A percentile compares a stretch with the other conserved stretches of the same genome.
These are phyloP conservation scores for Penicillium sp. DNA, from an alignment of 2,329 filamentous ascomycete genomes.

Conservation along the genomic window DNA sequence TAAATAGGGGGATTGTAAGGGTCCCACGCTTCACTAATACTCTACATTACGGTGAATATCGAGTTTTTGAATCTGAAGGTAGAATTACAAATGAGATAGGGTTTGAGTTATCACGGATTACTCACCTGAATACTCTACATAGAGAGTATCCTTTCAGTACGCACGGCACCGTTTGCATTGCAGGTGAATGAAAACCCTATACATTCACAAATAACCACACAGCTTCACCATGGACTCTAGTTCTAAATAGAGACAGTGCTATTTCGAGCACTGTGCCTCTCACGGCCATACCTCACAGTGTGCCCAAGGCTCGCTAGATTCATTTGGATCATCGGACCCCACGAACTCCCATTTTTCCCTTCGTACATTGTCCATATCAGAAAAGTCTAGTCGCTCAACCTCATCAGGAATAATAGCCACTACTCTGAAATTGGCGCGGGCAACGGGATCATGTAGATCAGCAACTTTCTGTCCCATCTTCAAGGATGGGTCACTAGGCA, in stretches of 20 bases:
- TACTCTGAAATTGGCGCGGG: conserved; percentile 76
- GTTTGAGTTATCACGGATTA: neutral
- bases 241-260: neutral
- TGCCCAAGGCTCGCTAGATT: conserved; percentile 58
- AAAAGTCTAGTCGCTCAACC: conserved; percentile 73
- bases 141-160: neutral
- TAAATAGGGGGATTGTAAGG: neutral
- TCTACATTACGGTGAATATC: neutral
- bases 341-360: conserved; percentile 68
- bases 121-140: neutral
- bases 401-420: conserved; percentile 81
- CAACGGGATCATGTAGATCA: conserved; percentile 67
- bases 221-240: neutral
- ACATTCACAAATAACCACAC: too few relatives aligned
- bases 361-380: conserved; percentile 61
- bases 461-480: conserved; percentile 64
- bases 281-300: conserved; percentile 68
- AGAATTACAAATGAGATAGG: neutral
- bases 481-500: conserved; percentile 47
- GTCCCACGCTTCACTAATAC: neutral
- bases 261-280: neutral
- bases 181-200: too few relatives aligned
- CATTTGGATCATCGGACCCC: neutral
- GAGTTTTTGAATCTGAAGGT: neutral
- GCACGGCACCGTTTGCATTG: too few relatives aligned